Conservation (phyloP, 2,329 filamentous ascomycete genomes). For the Penicillium sp. region DNA sequence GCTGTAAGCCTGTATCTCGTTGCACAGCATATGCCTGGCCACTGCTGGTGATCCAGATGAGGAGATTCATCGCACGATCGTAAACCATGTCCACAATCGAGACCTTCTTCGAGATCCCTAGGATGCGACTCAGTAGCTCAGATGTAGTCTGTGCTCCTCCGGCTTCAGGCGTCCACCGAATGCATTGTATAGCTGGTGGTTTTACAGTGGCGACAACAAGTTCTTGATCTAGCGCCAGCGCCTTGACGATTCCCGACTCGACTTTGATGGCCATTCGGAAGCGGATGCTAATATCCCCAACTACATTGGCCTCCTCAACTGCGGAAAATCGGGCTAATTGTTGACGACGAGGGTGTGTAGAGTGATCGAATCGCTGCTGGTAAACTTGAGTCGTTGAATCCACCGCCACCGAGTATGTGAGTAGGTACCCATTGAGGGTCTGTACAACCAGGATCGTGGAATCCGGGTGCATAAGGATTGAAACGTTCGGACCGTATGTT, state of each 20-base stretch:
- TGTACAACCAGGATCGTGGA: slow-evolving; percentile 89
- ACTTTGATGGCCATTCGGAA: slow-evolving; percentile 99
- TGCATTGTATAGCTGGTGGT: slow-evolving; percentile 93
- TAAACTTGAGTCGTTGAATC: slow-evolving; percentile 83
- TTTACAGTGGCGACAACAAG: slow-evolving; percentile 87
- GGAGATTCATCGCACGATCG: slow-evolving; percentile 93
- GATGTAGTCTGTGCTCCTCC: slow-evolving; percentile 83
- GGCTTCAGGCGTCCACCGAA: slow-evolving; percentile 86
- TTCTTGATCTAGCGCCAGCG: slow-evolving; percentile 87
- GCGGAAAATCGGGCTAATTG: slow-evolving; percentile 57
- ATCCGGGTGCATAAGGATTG: slow-evolving; percentile 84
- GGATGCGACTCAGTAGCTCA: slow-evolving; percentile 82
- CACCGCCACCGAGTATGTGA: slow-evolving; percentile 88
- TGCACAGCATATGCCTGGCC: slow-evolving; percentile 91
- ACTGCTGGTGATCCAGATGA: slow-evolving; percentile 87
- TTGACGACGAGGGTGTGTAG: slow-evolving; percentile 47
- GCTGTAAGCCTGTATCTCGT: slow-evolving; percentile 50
- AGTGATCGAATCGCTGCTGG: slow-evolving; percentile 69
- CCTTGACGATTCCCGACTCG: slow-evolving; percentile 87
- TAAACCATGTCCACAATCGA: slow-evolving; percentile 82
- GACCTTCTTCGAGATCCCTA: slow-evolving; percentile 76
- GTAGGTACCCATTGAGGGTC: slow-evolving; percentile 80
- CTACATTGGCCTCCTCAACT: slow-evolving; percentile 76
- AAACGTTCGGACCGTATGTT: slow-evolving; percentile 81
- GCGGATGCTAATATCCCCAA: slow-evolving; percentile 82